Evolutionary conservation across 2,329 filamentous ascomycete genomes (phyloP).

Genomic region (Neodidymelliopsis sp.): DNA sequence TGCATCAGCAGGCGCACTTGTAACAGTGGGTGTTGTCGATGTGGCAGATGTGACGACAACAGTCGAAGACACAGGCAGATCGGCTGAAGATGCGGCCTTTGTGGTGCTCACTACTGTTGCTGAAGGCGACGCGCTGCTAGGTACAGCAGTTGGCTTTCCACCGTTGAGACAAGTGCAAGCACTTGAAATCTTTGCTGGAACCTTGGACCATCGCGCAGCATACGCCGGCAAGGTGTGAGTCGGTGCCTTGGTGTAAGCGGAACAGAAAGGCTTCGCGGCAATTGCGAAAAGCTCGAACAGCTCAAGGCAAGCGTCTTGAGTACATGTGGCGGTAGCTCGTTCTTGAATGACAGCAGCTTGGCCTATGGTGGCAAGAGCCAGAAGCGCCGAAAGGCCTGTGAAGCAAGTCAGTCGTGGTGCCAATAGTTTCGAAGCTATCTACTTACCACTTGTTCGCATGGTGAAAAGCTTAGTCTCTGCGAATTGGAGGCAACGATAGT

Average conservation of each 20-base stretch:
- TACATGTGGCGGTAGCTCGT: conserved; percentile 16
- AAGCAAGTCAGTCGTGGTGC: background rate
- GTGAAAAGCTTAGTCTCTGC: background rate
- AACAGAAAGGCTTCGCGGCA: conserved; percentile 22
- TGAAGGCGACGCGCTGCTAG: conserved; percentile 5
- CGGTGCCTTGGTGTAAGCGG: conserved; percentile 13
- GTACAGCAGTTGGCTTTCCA: conserved; percentile 9
- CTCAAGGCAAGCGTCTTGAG: conserved; percentile 16
- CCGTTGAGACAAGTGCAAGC: conserved; percentile 19
- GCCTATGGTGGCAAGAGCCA: conserved; percentile 18
- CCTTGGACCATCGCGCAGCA: conserved; percentile 19
- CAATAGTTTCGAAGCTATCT: no score
- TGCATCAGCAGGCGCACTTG: conserved; percentile 9
- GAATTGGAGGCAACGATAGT: background rate
- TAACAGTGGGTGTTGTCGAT: background rate
- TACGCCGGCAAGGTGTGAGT: conserved; percentile 20
- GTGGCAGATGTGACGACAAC: background rate
- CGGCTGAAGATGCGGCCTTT: background rate
- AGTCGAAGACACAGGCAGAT: no score
- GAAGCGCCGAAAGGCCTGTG: conserved; percentile 10
- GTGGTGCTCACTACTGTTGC: background rate
- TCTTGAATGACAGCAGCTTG: conserved; percentile 18
- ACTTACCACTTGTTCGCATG: conserved; percentile 13
- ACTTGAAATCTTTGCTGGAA: conserved; percentile 19
- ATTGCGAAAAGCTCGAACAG: conserved; percentile 16